A percentile compares a stretch with the other conserved stretches of the same genome.
These are phyloP conservation scores for Trichosporon ovoides DNA, from an alignment of 1,284 basidiomycete genomes.

Conservation along the genomic window DNA sequence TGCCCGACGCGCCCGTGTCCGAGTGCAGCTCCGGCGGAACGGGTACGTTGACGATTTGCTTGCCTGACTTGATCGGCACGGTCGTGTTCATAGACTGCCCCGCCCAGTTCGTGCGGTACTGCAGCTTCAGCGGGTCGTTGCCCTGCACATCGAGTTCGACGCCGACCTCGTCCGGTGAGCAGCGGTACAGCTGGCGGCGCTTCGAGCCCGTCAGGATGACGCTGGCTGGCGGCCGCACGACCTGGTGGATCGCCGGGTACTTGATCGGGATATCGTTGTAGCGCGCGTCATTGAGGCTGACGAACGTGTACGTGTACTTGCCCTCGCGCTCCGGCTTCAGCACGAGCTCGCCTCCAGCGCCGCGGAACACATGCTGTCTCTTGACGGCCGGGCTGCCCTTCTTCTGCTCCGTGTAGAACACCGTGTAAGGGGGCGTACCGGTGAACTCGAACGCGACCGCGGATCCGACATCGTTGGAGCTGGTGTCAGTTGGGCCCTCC, in stretches of 20 bases:
- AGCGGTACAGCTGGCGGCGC: slow-evolving; percentile 43
- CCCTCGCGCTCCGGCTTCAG: slow-evolving; percentile 77
- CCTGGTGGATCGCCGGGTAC: slow-evolving; percentile 70
- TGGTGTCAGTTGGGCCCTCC: background rate
- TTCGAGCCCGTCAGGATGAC: slow-evolving; percentile 45
- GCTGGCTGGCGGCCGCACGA: slow-evolving; percentile 78
- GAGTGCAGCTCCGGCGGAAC: slow-evolving; percentile 33
- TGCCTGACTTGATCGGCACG: slow-evolving; percentile 61
- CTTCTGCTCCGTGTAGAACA: slow-evolving; percentile 70
- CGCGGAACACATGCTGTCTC: slow-evolving; percentile 54
- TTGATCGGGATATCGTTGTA: slow-evolving; percentile 68
- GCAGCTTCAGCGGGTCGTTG: slow-evolving; percentile 79
- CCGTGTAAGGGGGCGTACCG: slow-evolving; percentile 81
- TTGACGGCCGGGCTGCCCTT: slow-evolving; percentile 60
- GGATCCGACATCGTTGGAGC: slow-evolving; percentile 85
- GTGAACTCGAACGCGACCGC: slow-evolving; percentile 79
- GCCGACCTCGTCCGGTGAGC: slow-evolving; percentile 61
- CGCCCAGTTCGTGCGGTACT: slow-evolving; percentile 65
- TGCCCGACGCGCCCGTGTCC: slow-evolving; percentile 31
- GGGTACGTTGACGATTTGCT: slow-evolving; percentile 29
- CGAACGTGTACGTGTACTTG: slow-evolving; percentile 75
- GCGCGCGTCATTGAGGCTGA: slow-evolving; percentile 72
- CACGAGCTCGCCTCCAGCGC: slow-evolving; percentile 74
- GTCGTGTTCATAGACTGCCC: slow-evolving; percentile 53
- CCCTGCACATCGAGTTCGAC: slow-evolving; percentile 67